Base-by-base conservation (phyloP, 179 eudicot genomes). In the Carnegiea gigantea region DNA sequence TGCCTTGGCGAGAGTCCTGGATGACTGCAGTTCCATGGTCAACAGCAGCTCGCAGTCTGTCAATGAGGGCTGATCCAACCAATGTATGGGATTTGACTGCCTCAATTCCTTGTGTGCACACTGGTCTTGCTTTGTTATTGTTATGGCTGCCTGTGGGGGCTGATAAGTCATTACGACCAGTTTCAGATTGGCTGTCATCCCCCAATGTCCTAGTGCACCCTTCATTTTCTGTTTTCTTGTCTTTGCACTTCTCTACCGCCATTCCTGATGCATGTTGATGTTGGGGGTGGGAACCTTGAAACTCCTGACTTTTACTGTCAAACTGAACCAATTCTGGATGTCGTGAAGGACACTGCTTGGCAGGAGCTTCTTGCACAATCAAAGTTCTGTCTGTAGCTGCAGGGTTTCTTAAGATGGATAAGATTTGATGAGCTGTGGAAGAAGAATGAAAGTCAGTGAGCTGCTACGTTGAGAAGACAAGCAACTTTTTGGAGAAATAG, bases 341-440 rank as follows among this genome's bases (percentile, higher is more conserved):
- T 43, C 72, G 87, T 30, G 86, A 75, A 79, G 76, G 77, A 80
- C 18, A 70, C 38, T 78, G 89, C 70, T 86, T 81, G 57, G 60
- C 81, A 44, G 85, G 83, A 40, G 80, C 78, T 40, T 82, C 83
- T 73, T 73, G 81, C 70, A 77, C 30, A 5, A 76, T 23, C 12
- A 73, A 79, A 82, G 79, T 78, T 43, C 80, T 83, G 70, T 84
- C 83, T 49, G 46, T 81, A 77, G 78, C 81, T 59, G 28, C 40
- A 38, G 97, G 90, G 84, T 91, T 92, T 88, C 83, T 92, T 78
- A 95, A 86, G 84, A 84, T 77, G 72, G 94, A 89, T 84, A 95
- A 81, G 70, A 95, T 95, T 82, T 86, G 91, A 85, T 85, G 68
- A 59, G 90, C 99, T 95, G 95, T 85, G 88, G 75, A 80, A 68